Evolutionary conservation across 2,329 filamentous ascomycete species (phyloP).

Genomic region (Coleophoma cylindrospora): DNA sequence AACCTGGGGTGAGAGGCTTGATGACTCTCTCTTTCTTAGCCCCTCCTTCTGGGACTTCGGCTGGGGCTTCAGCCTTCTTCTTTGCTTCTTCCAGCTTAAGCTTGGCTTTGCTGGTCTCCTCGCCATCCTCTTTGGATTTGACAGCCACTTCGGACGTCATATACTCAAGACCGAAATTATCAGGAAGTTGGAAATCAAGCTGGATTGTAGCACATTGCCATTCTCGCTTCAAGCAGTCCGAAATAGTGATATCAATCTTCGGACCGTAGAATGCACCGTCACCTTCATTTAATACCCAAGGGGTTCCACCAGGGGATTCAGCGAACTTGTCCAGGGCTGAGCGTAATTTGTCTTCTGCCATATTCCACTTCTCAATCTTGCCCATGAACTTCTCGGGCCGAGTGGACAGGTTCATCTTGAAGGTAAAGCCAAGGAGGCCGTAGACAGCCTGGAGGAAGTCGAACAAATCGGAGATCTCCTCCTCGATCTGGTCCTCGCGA

Average conservation of each 20-base stretch:
- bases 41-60: constrained; percentile 25
- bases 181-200: constrained; percentile 80
- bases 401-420: constrained; percentile 93
- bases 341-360: constrained; percentile 76
- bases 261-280: constrained; percentile 98
- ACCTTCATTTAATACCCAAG: constrained; percentile 89
- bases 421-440: constrained; percentile 79
- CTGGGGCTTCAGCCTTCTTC: constrained; percentile 37
- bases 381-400: constrained; percentile 85
- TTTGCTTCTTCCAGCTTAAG: constrained; percentile 30
- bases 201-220: constrained; percentile 93
- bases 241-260: constrained; percentile 96
- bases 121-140: constrained; percentile 29
- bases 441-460: constrained; percentile 81
- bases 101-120: constrained; percentile 32
- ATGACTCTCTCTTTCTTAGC: constrained; percentile 37
- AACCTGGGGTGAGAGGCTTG: constrained; percentile 58
- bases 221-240: constrained; percentile 78
- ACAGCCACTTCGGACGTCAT: constrained; percentile 63
- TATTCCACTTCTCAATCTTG: constrained; percentile 80
- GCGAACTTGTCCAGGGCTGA: constrained; percentile 76
- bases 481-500: constrained; percentile 67
- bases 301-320: constrained; percentile 46
- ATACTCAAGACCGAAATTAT: constrained; percentile 85
- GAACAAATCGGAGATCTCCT: constrained; percentile 78